These are phyloP conservation scores for Backusella circina DNA, from an alignment of 192 early-diverging fungal species.

Conservation along the genomic window DNA sequence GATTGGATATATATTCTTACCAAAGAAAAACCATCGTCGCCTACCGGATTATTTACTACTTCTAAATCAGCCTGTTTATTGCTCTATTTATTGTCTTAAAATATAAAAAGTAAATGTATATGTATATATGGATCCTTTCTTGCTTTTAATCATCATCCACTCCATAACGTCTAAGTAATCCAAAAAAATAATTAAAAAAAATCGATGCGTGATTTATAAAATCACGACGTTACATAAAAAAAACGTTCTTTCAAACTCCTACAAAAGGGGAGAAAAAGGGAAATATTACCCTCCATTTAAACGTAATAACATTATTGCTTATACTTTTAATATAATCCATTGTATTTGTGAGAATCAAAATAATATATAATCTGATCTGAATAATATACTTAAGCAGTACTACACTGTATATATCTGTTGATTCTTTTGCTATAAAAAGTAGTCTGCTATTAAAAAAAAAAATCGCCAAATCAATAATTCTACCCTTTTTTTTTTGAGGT, in stretches of 20 bases:
- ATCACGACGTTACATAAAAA: too few species aligned
- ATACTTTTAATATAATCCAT: too few species aligned
- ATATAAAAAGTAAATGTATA: neutral
- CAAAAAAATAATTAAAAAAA: too few species aligned
- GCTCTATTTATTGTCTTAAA: neutral
- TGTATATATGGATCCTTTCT: neutral
- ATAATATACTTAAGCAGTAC: too few species aligned
- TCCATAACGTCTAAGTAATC: conserved; percentile 26
- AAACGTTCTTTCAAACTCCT: too few species aligned
- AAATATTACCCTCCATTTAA: too few species aligned
- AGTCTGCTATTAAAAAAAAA: neutral
- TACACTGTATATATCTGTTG: neutral
- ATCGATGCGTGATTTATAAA: too few species aligned
- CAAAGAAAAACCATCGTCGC: neutral
- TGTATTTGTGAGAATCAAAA: too few species aligned
- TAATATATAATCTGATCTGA: too few species aligned
- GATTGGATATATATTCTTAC: too few species aligned
- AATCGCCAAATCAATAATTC: neutral
- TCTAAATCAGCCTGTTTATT: neutral
- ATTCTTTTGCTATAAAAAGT: neutral
- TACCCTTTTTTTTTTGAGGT: neutral
- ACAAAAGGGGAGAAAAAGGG: too few species aligned
- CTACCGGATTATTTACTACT: neutral
- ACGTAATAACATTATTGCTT: too few species aligned
- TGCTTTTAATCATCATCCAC: conserved; percentile 15